phyloP scores from a whole-genome alignment of 176 grass and related monocot genomes.

The Luzula sylvatica region DNA sequence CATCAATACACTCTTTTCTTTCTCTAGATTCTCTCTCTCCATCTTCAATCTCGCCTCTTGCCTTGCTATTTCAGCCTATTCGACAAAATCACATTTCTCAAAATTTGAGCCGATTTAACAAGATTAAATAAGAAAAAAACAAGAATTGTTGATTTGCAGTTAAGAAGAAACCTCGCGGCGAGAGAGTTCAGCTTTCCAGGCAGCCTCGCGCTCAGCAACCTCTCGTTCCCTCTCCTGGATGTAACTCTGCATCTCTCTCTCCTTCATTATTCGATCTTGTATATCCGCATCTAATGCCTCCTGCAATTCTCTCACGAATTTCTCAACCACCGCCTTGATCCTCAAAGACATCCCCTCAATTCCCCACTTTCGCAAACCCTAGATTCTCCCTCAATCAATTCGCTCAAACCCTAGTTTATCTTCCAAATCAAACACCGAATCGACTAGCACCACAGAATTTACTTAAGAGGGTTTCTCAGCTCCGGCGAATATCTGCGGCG shows the following conservation, averaged over 20 bases:
- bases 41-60: conserved; percentile 84
- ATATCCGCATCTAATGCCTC: conserved; percentile 94
- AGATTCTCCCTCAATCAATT: neutral
- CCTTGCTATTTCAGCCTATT: conserved; percentile 69
- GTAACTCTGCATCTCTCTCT: conserved; percentile 98
- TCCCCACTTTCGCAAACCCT: conserved; percentile 13
- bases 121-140: neutral
- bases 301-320: conserved; percentile 87
- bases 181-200: conserved; percentile 97
- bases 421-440: neutral
- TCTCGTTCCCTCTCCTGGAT: conserved; percentile 97
- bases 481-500: conserved; percentile 3
- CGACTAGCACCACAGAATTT: neutral
- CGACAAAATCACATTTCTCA: neutral
- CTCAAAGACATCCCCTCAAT: conserved; percentile 41
- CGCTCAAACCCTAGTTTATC: conserved; percentile 16
- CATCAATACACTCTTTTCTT: conserved; percentile 88
- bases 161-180: conserved; percentile 99
- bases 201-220: conserved; percentile 93
- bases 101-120: neutral
- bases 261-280: conserved; percentile 94
- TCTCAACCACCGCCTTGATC: conserved; percentile 94
- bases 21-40: conserved; percentile 85
- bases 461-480: neutral
- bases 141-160: no score